Evolutionary conservation across 805 yeast genomes (phyloP).

Genomic region (Starmerella apicola): DNA sequence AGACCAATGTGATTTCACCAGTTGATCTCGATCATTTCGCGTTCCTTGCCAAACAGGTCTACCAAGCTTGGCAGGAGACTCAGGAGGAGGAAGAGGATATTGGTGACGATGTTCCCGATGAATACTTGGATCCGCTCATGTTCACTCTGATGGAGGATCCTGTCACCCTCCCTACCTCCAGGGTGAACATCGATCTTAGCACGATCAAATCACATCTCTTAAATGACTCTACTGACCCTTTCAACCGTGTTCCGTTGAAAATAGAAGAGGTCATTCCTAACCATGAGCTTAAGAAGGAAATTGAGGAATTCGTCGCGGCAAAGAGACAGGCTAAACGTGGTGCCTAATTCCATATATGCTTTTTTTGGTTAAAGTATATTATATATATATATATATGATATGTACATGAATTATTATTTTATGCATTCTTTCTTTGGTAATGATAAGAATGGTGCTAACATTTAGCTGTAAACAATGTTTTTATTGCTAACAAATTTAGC

Average conservation of each 20-base stretch:
- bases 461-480: background rate
- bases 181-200: slow-evolving; percentile 71
- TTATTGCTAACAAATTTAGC: slow-evolving; percentile 1
- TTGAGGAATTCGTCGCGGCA: slow-evolving; percentile 51
- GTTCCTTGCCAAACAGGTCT: slow-evolving; percentile 41
- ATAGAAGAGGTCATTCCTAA: slow-evolving; percentile 80
- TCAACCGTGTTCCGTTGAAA: slow-evolving; percentile 82
- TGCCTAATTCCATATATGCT: too few relatives aligned
- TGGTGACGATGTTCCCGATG: slow-evolving; percentile 91
- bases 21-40: slow-evolving; percentile 50
- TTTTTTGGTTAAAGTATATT: too few relatives aligned
- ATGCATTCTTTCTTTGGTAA: too few relatives aligned
- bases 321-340: too few relatives aligned
- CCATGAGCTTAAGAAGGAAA: slow-evolving; percentile 50
- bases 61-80: slow-evolving; percentile 23
- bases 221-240: slow-evolving; percentile 94
- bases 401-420: background rate
- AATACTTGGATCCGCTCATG: slow-evolving; percentile 93
- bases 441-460: too few relatives aligned
- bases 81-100: slow-evolving; percentile 80
- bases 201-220: slow-evolving; percentile 88
- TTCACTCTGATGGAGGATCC: slow-evolving; percentile 93
- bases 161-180: slow-evolving; percentile 81
- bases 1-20: slow-evolving; percentile 42
- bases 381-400: too few relatives aligned